Evolutionary conservation across 1,284 basidiomycete species (phyloP), one percentile per base, ranked within the genome.

Genomic region (Bondarzewia mesenterica): DNA sequence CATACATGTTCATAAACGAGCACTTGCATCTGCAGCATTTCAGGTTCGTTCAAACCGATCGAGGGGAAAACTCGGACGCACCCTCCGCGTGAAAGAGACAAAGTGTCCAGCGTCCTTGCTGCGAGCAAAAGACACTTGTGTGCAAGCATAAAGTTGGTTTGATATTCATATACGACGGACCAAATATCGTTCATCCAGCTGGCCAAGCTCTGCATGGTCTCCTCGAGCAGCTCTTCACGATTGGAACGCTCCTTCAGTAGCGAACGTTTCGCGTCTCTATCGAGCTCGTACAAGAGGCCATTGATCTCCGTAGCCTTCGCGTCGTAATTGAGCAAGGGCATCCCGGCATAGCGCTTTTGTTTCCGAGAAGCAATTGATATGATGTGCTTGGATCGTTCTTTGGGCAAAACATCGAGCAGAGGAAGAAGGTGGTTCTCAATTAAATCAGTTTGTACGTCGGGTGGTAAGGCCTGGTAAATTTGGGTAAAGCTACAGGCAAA

Each of bases 111-210:
- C 0, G 71, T 69, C 18, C 73, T 69, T 27, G 69, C 70, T 3
- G 69, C 61, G 51, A 74, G 77, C 32, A 82, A 53, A 1, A 84
- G 68, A 53, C 78, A 80, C 4, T 61, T 55, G 54, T 85, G 81
- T 0, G 76, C 81, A n/a, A 67, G 58, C 3, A 54, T 48, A 52
- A 75, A 83, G 54, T 76, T 60, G 29, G 73, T 69, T 22, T 71
- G 66, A 54, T 78, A 71, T 52, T 83, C 80, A 53, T 74, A 83
- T 7, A 74, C 73, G 26, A 72, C 65, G 44, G 58, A 68, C 81
- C 81, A 85, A 39, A 85, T 74, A 51, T 77, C 72, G 56, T 68
- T 73, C 42, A 84, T 57, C 81, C 81, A 85, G 23, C 57, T 57
- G 0, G 70, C 63, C n/a, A 84, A 56, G 54, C 68, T 77, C 42